Base-by-base conservation (phyloP, 2,329 filamentous ascomycete genomes). In the Colletotrichum filicis region DNA sequence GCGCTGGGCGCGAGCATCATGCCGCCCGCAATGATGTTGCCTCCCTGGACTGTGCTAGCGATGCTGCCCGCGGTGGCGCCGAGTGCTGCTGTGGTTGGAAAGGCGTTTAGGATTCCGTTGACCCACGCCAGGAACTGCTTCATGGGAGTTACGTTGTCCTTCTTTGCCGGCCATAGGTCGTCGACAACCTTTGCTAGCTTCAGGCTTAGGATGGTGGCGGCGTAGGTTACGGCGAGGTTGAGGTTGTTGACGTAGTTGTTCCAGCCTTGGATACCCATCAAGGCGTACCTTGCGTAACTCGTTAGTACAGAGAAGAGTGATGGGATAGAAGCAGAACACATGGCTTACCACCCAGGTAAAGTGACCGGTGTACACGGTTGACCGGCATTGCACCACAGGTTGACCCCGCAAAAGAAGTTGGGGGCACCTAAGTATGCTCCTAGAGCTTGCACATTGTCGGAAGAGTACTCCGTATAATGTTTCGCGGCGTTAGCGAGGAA, bases 191-290 rank as follows among this genome's bases (percentile, higher is more conserved):
- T 58, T 16, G 9, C 3, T 1, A 66, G 37, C 19, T 58, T 32
- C n/a, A 70, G 30, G 19, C 53, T 24, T 14, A 66, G 16, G 22
- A 70, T 66, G 1, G 53, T 14, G 16, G 61, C 53, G 6, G 61
- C 16, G 26, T 65, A 69, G 2, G 16, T 28, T 5, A 69, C 22
- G 16, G 67, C 67, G 16, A 52, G 37, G 16, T 59, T 58, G 4
- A 70, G 19, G 19, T 66, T 70, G 52, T 75, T 75, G 73, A 75
- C 69, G 53, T 75, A 73, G 12, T 68, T 63, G 53, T 75, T 75
- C 62, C 66, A 73, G 26, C 69, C 66, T 57, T 75, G 69, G 2
- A 67, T 64, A 19, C 32, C 73, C 63, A 75, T 59, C 3, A 75
- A 56, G 11, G 52, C 73, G n/a, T 69, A 69, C 67, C 67, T 69